Conservation (phyloP, 1,284 basidiomycete genomes). For the Dichomitus squalens region DNA sequence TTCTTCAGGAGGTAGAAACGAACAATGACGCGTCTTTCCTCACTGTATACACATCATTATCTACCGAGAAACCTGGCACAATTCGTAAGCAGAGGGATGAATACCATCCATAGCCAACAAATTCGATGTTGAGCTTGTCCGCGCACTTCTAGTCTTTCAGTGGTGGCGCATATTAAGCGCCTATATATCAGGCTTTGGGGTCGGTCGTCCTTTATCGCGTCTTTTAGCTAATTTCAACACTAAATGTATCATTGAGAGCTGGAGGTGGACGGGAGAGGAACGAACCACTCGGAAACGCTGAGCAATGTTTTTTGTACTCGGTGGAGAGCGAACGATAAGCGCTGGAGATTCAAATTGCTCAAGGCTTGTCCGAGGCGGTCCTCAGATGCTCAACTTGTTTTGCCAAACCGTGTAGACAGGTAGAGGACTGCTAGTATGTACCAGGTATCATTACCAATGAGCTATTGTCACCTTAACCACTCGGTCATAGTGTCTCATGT, state of each 20-base stretch:
- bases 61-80: not conserved
- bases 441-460: no score
- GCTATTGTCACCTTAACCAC: no score
- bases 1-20: conserved; percentile 21
- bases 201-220: not conserved
- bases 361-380: no score
- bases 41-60: not conserved
- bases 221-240: not conserved
- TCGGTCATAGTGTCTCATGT: no score
- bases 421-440: no score
- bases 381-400: not conserved
- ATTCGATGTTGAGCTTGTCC: conserved; percentile 21
- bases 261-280: no score
- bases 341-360: not conserved
- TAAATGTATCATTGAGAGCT: no score
- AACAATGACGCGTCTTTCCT: conserved; percentile 17
- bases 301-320: no score
- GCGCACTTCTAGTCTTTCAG: conserved; percentile 14
- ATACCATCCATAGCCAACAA: conserved; percentile 18
- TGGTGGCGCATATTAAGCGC: not conserved
- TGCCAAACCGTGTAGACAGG: no score
- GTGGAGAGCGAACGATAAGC: no score
- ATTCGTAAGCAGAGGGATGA: not conserved
- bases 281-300: no score
- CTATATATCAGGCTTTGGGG: not conserved